A percentile compares a stretch with the other conserved stretches of the same genome.
These are phyloP conservation scores for Biscutella auriculata DNA, from an alignment of 441 rosid genomes.

Conservation along the genomic window DNA sequence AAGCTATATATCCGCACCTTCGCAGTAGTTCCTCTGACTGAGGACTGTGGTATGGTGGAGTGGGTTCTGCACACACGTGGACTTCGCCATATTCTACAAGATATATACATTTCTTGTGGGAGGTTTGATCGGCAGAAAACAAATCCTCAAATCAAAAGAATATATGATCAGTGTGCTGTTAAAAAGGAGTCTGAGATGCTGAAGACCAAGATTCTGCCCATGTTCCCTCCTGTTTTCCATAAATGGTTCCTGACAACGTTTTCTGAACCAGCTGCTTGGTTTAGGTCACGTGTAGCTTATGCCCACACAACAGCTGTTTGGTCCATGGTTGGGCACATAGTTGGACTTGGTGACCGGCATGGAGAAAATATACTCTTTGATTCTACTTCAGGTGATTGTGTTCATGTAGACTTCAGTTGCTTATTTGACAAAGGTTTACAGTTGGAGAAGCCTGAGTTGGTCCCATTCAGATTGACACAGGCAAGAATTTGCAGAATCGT, in stretches of 20 bases:
- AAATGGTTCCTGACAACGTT: slow-evolving; percentile 93
- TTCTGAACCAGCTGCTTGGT: slow-evolving; percentile 99
- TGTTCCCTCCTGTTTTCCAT: slow-evolving; percentile 96
- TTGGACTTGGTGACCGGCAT: slow-evolving; percentile 96
- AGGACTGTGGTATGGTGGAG: slow-evolving; percentile 99
- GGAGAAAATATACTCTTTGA: slow-evolving; percentile 99
- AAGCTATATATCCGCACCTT: slow-evolving; percentile 92
- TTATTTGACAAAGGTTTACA: slow-evolving; percentile 94
- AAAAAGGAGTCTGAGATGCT: slow-evolving; percentile 91
- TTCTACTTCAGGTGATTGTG: slow-evolving; percentile 96
- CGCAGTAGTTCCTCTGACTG: slow-evolving; percentile 96
- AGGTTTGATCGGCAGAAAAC: slow-evolving; percentile 92
- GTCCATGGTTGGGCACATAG: slow-evolving; percentile 99
- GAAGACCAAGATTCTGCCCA: slow-evolving; percentile 83
- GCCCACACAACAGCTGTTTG: slow-evolving; percentile 99
- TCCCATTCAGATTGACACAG: slow-evolving; percentile 97
- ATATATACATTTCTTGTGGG: slow-evolving; percentile 64
- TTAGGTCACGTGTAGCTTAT: slow-evolving; percentile 91
- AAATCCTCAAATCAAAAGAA: slow-evolving; percentile 81
- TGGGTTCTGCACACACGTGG: slow-evolving; percentile 99
- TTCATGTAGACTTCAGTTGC: slow-evolving; percentile 98
- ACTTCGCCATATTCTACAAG: slow-evolving; percentile 93
- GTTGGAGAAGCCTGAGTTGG: slow-evolving; percentile 98
- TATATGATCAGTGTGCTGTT: slow-evolving; percentile 79
- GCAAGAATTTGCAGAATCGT: slow-evolving; percentile 25